A percentile compares a stretch with the other conserved stretches of the same genome.
phyloP scores from a whole-genome alignment of 2,329 filamentous ascomycete genomes.

The Ophiostoma montium region DNA sequence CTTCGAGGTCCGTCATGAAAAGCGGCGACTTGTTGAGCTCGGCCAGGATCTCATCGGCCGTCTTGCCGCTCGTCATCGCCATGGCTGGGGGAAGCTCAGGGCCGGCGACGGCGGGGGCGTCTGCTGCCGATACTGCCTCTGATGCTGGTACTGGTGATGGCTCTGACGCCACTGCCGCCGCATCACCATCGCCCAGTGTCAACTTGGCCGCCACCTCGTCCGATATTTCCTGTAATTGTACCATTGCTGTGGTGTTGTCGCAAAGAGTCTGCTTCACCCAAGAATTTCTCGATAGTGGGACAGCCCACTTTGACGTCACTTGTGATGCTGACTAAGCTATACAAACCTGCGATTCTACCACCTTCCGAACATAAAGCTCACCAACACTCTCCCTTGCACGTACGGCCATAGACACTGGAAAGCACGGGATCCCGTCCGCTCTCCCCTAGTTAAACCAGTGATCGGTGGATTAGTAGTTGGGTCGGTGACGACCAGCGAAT shows the following conservation, averaged over 20 bases:
- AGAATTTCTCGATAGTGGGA: neutral
- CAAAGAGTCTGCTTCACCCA: neutral
- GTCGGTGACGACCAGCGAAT: no score
- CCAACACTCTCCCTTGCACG: no score
- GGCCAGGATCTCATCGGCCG: constrained; percentile 39
- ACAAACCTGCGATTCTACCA: no score
- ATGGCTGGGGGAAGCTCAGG: constrained; percentile 34
- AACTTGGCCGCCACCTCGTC: constrained; percentile 11
- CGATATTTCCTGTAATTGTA: constrained; percentile 12
- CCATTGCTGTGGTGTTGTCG: constrained; percentile 6
- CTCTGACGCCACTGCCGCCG: neutral
- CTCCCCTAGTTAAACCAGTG: no score
- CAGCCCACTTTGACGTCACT: constrained; percentile 5
- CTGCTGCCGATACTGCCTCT: neutral
- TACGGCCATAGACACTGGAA: no score
- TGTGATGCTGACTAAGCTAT: neutral
- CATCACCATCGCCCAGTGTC: constrained; percentile 2
- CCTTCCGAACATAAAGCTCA: no score
- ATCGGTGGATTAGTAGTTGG: no score
- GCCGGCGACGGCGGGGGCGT: constrained; percentile 8
- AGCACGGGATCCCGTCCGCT: no score
- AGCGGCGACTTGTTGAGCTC: constrained; percentile 55
- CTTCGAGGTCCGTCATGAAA: constrained; percentile 90
- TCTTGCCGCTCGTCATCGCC: constrained; percentile 28
- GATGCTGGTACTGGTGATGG: neutral